Evolutionary conservation across 805 yeast species (phyloP).

Genomic region (Candida tibetensis): DNA sequence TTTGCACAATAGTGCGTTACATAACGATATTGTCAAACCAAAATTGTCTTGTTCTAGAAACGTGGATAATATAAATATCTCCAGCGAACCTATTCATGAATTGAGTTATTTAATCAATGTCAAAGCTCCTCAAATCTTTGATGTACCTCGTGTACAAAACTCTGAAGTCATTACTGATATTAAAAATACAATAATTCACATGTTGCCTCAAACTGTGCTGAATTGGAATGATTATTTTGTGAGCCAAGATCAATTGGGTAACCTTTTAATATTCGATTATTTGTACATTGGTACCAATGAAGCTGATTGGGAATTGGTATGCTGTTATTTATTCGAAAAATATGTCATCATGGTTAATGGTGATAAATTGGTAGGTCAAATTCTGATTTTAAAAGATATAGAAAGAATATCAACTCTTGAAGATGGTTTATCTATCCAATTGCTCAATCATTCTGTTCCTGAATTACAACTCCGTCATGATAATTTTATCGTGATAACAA

Average conservation of each 20-base stretch:
- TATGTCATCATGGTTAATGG: slow-evolving; percentile 26
- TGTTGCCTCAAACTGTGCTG: slow-evolving; percentile 1
- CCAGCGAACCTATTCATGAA: slow-evolving; percentile 8
- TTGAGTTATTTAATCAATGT: slow-evolving; percentile 19
- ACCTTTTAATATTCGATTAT: slow-evolving; percentile 39
- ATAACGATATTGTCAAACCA: slow-evolving; percentile 10
- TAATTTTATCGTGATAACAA: slow-evolving; percentile 30
- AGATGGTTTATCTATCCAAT: slow-evolving; percentile 29
- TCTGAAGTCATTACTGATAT: background rate
- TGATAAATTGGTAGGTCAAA: slow-evolving; percentile 37
- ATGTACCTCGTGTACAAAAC: background rate
- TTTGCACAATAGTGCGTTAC: slow-evolving; percentile 1
- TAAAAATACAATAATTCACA: slow-evolving; percentile 1
- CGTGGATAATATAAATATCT: slow-evolving; percentile 3
- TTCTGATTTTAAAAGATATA: slow-evolving; percentile 37
- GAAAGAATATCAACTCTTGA: slow-evolving; percentile 23
- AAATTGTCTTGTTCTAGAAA: slow-evolving; percentile 7
- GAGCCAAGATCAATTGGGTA: slow-evolving; percentile 15
- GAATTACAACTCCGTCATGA: slow-evolving; percentile 37
- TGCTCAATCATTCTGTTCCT: slow-evolving; percentile 42
- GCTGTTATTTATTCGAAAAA: slow-evolving; percentile 32
- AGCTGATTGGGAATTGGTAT: slow-evolving; percentile 37
- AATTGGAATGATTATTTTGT: slow-evolving; percentile 8
- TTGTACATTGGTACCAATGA: slow-evolving; percentile 44
- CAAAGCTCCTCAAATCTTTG: slow-evolving; percentile 19